Evolutionary conservation across 257 asterid species (phyloP).

Genomic region (Fraxinus excelsior): DNA sequence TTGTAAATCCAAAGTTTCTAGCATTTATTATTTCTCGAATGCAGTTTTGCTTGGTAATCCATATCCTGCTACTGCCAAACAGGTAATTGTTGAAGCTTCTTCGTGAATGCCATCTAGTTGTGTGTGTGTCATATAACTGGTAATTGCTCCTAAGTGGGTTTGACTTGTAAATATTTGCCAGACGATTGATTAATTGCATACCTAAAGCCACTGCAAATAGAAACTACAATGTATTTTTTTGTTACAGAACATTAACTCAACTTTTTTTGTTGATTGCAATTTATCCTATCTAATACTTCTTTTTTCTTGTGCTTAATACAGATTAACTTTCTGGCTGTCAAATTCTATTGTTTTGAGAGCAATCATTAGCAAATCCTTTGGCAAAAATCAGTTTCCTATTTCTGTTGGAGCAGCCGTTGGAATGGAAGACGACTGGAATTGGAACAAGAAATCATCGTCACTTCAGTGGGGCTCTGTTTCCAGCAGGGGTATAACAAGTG

Average conservation of each 20-base stretch:
- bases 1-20: background rate
- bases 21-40: background rate
- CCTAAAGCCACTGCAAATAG: background rate
- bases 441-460: constrained; percentile 39
- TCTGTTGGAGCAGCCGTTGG: constrained; percentile 35
- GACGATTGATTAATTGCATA: background rate
- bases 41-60: background rate
- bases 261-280: background rate
- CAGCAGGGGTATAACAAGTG: constrained; percentile 32
- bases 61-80: background rate
- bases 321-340: constrained; percentile 91
- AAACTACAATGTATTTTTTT: background rate
- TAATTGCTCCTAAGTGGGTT: constrained; percentile 7
- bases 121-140: background rate
- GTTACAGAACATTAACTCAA: constrained; percentile 28
- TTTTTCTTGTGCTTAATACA: constrained; percentile 29
- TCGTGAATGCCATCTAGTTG: background rate
- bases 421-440: constrained; percentile 23
- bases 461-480: constrained; percentile 60
- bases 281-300: constrained; percentile 13
- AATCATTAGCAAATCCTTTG: constrained; percentile 51
- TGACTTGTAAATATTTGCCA: constrained; percentile 6
- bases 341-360: constrained; percentile 68
- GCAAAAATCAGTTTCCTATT: constrained; percentile 32
- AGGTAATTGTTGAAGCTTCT: background rate